Conservation (phyloP, 2,329 filamentous ascomycete genomes). For the Ceratocystis alfenasii region DNA sequence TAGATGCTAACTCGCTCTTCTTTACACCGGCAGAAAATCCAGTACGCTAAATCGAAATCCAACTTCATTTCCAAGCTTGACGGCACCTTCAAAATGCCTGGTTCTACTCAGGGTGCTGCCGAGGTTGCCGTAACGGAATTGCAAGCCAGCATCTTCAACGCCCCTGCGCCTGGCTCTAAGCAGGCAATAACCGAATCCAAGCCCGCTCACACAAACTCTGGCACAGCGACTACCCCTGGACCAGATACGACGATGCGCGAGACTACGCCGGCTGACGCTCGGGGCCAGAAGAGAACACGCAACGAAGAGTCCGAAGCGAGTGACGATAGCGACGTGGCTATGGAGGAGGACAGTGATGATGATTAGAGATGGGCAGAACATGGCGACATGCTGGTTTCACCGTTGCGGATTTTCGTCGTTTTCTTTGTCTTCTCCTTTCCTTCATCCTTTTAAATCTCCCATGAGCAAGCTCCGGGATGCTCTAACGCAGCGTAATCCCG, state of each 20-base stretch:
- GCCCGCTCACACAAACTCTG: conserved; percentile 35
- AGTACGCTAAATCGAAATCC: conserved; percentile 83
- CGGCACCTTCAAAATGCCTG: conserved; percentile 69
- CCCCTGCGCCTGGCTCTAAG: conserved; percentile 42
- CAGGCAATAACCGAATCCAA: conserved; percentile 31
- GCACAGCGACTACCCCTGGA: conserved; percentile 20
- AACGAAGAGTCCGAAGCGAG: conserved; percentile 60
- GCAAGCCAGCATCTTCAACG: conserved; percentile 71
- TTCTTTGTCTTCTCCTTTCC: background rate
- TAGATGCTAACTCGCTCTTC: conserved; percentile 5
- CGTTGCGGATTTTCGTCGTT: background rate
- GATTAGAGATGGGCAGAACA: conserved; percentile 38
- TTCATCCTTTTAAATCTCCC: background rate
- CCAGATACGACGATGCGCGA: conserved; percentile 40
- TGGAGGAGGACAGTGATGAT: conserved; percentile 62
- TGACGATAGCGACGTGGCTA: conserved; percentile 55
- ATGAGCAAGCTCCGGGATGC: background rate
- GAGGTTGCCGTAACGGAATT: conserved; percentile 57
- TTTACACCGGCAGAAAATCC: conserved; percentile 59
- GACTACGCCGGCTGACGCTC: conserved; percentile 41
- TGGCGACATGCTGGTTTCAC: background rate
- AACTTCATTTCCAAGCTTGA: conserved; percentile 82
- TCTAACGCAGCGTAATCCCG: background rate
- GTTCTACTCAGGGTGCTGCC: conserved; percentile 38
- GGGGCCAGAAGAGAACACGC: conserved; percentile 58